Evolutionary conservation across 2,329 filamentous ascomycete genomes (phyloP).

Genomic region (Colletotrichum melonis): DNA sequence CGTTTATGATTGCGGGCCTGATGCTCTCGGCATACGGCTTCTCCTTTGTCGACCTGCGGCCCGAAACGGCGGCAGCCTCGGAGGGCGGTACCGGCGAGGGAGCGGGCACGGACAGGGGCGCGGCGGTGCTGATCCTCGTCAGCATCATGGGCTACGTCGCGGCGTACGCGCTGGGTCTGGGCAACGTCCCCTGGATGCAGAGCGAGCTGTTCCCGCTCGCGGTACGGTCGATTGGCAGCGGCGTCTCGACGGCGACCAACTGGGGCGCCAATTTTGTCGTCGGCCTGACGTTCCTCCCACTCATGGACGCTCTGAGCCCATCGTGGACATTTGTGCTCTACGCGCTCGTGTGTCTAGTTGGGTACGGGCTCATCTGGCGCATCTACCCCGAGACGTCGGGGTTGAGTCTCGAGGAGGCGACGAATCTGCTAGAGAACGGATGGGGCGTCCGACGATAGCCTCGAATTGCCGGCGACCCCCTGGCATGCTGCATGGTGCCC

Average conservation of each 20-base stretch:
- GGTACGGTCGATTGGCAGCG: constrained; percentile 79
- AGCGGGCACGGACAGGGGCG: constrained; percentile 41
- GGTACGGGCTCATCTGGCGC: constrained; percentile 75
- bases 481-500: background rate
- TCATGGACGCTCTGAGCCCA: constrained; percentile 83
- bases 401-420: constrained; percentile 83
- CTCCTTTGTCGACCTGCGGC: constrained; percentile 65
- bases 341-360: constrained; percentile 73
- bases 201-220: constrained; percentile 87
- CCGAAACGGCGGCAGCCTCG: constrained; percentile 39
- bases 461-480: background rate
- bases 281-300: constrained; percentile 86
- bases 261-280: constrained; percentile 91
- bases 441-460: constrained; percentile 71
- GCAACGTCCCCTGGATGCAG: constrained; percentile 97
- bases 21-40: constrained; percentile 80
- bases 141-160: constrained; percentile 88
- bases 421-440: constrained; percentile 74
- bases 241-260: constrained; percentile 81
- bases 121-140: constrained; percentile 71
- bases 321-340: constrained; percentile 86
- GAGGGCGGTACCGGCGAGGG: constrained; percentile 37
- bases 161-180: constrained; percentile 86
- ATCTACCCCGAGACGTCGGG: constrained; percentile 92
- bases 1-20: constrained; percentile 83